Evolutionary conservation across 2,329 filamentous ascomycete genomes (phyloP), one percentile per base, ranked within the genome.

Genomic region (Penicillium thymicola): DNA sequence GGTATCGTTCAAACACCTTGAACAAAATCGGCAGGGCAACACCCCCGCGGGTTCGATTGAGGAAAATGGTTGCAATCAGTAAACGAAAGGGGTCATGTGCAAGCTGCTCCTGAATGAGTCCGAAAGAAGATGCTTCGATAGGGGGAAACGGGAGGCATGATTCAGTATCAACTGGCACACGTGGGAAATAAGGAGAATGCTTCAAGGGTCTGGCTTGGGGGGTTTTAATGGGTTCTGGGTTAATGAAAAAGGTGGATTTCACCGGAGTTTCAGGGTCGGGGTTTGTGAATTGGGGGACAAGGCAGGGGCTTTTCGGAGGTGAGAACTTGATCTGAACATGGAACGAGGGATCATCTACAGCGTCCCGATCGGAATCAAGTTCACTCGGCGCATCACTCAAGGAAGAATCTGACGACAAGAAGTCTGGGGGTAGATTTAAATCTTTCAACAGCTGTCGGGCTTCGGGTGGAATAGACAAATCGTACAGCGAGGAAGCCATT

Each of bases 51-150:
- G 92, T 96, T 57, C 89, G 86, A 71, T 93, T 93, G 30, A 96
- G 84, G 65, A 96, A 92, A 0, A 90, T 91, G 5, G 92, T 87
- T 13, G 89, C 91, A 30, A 96, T 80, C 2, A 96, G 82, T 2
- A 97, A 82, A 61, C 86, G 87, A 72, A 95, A 96, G 0, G 92
- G 89, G 55, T 91, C 82, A 48, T 83, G 73, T 2, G 86, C 85
- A 16, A 96, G 82, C 61, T 87, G 82, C 70, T 96, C 92, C 70
- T 97, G 92, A 37, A 96, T 85, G 2, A 97, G 81, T 0, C 92
- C 92, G 68, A 96, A 96, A 6, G 68, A 72, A 0, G 79, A 69
- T 0, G 83, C 78, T 8, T 81, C 79, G 34, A 92, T 82, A 0
- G 86, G 82, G 0, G 90, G 89, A 61, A 93, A 90, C 2, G 77